Percentiles rank a stretch among this genome's conserved stretches.
Evolutionary conservation across 2,329 filamentous ascomycete genomes (phyloP).

Genomic region (Ceratocystis alfenasii): DNA sequence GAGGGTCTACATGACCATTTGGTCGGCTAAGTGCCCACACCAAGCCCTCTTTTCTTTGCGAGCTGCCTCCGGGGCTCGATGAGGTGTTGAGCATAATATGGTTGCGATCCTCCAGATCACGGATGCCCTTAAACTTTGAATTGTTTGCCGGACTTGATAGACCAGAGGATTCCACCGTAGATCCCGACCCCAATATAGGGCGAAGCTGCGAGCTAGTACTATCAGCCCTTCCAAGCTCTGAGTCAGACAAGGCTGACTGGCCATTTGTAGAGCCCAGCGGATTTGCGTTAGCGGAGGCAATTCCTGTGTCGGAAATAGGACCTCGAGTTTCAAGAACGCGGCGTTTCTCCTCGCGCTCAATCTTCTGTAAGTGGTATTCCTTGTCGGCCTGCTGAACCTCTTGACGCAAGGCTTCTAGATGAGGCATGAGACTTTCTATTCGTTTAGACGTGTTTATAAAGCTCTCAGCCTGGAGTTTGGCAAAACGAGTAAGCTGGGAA

Average conservation of each 20-base stretch:
- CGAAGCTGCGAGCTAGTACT: constrained; percentile 57
- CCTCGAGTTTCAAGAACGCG: constrained; percentile 72
- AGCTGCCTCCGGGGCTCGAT: constrained; percentile 45
- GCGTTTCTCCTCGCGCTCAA: constrained; percentile 92
- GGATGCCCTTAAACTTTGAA: constrained; percentile 75
- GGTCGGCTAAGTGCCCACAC: constrained; percentile 90
- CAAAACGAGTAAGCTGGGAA: constrained; percentile 87
- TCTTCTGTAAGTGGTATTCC: constrained; percentile 87
- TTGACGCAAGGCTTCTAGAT: constrained; percentile 73
- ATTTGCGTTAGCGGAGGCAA: constrained; percentile 32
- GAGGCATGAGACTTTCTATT: constrained; percentile 74
- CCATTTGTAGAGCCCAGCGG: constrained; percentile 46
- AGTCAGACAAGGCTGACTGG: constrained; percentile 45
- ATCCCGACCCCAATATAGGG: constrained; percentile 31
- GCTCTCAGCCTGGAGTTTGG: constrained; percentile 73
- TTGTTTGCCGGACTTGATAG: constrained; percentile 39
- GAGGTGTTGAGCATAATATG: constrained; percentile 35
- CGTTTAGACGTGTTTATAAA: constrained; percentile 77
- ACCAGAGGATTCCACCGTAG: constrained; percentile 14
- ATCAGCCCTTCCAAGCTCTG: constrained; percentile 59
- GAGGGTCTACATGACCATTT: constrained; percentile 87
- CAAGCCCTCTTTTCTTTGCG: constrained; percentile 82
- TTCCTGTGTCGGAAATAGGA: constrained; percentile 12
- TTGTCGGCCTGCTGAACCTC: constrained; percentile 93
- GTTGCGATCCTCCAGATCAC: constrained; percentile 80